Conservation (phyloP, 768 basidiomycete genomes). For the Suillus clintonianus region DNA sequence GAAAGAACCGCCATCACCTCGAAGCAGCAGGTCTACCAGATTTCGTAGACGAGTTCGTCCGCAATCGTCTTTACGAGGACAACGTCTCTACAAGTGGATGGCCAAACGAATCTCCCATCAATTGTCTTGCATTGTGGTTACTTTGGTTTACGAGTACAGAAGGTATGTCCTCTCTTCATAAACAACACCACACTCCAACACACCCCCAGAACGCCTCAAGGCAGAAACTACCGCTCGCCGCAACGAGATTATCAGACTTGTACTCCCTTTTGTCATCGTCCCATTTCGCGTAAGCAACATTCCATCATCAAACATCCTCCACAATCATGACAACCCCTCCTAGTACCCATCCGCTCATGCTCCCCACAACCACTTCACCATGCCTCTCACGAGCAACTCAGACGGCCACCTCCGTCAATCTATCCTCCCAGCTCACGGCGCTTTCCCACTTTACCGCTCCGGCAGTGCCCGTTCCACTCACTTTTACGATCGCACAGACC, state of each 20-base stretch:
- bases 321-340: not conserved
- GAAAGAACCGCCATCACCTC: slow-evolving; percentile 60
- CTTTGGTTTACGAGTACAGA: slow-evolving; percentile 61
- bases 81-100: slow-evolving; percentile 45
- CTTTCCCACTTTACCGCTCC: slow-evolving; percentile 48
- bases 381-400: slow-evolving; percentile 45
- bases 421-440: slow-evolving; percentile 42
- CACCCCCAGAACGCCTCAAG: slow-evolving; percentile 27
- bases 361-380: slow-evolving; percentile 58
- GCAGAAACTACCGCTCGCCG: slow-evolving; percentile 30
- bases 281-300: slow-evolving; percentile 45
- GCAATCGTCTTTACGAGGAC: slow-evolving; percentile 46
- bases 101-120: slow-evolving; percentile 52
- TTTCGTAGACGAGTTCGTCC: slow-evolving; percentile 48
- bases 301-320: not conserved
- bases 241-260: slow-evolving; percentile 28
- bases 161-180: slow-evolving; percentile 36
- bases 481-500: slow-evolving; percentile 32
- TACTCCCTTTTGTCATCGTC: slow-evolving; percentile 50
- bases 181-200: slow-evolving; percentile 14
- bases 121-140: slow-evolving; percentile 61
- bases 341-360: slow-evolving; percentile 61
- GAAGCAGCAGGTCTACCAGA: slow-evolving; percentile 48
- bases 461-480: slow-evolving; percentile 31
- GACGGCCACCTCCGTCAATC: slow-evolving; percentile 20